A percentile compares a stretch with the other conserved stretches of the same genome.
Conservation (phyloP, 129 eudicot species). For the Arctium lappa region DNA sequence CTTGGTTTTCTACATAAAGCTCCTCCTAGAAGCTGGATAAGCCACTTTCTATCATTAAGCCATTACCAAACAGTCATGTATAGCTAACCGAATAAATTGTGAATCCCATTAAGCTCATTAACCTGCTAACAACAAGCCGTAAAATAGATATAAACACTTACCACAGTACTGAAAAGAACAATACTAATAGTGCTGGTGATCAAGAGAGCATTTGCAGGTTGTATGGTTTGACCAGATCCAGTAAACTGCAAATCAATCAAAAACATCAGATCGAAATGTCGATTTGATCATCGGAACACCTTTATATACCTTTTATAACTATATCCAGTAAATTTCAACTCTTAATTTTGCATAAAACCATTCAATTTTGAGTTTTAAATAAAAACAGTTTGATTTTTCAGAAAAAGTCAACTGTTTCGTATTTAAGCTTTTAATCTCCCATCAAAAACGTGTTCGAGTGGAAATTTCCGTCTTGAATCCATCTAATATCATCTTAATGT, state of each 20-base stretch:
- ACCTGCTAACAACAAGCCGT: background rate
- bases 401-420: background rate
- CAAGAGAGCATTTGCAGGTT: constrained; percentile 73
- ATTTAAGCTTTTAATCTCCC: background rate
- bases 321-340: background rate
- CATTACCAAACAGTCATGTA: too few species aligned
- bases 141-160: constrained; percentile 19
- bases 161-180: constrained; percentile 88
- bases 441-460: background rate
- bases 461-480: background rate
- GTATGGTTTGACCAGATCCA: constrained; percentile 69
- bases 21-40: too few species aligned
- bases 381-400: background rate
- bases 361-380: background rate
- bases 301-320: background rate
- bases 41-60: too few species aligned
- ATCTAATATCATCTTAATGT: background rate
- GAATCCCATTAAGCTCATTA: too few species aligned
- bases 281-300: background rate
- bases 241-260: constrained; percentile 58
- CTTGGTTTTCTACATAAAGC: too few species aligned
- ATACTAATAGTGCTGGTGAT: constrained; percentile 85
- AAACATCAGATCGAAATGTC: background rate
- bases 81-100: too few species aligned
- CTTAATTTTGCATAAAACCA: background rate